phyloP scores from a whole-genome alignment of 441 rosid genomes.

The Gossypium laxum region DNA sequence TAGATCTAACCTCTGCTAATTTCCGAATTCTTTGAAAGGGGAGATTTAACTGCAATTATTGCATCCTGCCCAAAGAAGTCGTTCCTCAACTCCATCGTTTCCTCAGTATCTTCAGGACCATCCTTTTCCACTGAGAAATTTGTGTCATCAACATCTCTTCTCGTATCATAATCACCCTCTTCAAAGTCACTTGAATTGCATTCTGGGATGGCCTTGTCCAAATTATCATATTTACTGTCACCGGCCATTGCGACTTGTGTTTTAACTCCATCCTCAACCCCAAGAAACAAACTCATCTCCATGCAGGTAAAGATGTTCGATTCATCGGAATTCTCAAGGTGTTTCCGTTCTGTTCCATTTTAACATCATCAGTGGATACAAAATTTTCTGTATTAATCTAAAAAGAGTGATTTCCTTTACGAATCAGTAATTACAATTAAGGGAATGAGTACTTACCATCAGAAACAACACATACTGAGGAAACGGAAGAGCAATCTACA shows the following conservation, averaged over 20 bases:
- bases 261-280: slow-evolving; percentile 11
- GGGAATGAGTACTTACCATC: slow-evolving; percentile 15
- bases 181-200: neutral
- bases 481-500: neutral
- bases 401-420: neutral
- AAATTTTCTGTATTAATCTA: neutral
- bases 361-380: neutral
- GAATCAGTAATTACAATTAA: neutral
- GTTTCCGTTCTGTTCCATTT: slow-evolving; percentile 15
- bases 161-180: neutral
- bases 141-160: neutral
- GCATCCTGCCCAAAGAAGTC: neutral
- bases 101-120: neutral
- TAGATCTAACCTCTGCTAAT: slow-evolving; percentile 14
- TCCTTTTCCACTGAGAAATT: neutral
- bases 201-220: neutral
- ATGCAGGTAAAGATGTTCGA: neutral
- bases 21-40: neutral
- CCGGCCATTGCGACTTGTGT: neutral
- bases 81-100: neutral
- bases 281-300: slow-evolving; percentile 15
- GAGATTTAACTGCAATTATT: slow-evolving; percentile 1
- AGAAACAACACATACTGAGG: slow-evolving; percentile 7
- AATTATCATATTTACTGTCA: neutral
- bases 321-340: slow-evolving; percentile 9